These are phyloP conservation scores for Isatis tinctoria DNA, from an alignment of 345 rosid species.

Conservation along the genomic window DNA sequence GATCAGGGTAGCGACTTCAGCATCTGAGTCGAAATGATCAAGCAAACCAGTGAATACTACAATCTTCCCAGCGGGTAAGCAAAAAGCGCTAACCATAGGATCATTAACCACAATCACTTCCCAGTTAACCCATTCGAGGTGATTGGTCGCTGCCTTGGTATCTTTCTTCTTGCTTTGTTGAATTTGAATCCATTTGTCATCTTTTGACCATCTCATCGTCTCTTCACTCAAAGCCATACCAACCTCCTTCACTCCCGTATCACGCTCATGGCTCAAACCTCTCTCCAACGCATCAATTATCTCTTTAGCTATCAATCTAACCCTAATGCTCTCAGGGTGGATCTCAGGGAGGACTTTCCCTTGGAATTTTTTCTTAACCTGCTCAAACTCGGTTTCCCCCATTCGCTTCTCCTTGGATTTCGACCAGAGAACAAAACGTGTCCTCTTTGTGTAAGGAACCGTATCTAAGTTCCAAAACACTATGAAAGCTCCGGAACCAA, in stretches of 20 bases:
- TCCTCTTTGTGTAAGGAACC: slow-evolving; percentile 80
- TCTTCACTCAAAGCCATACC: slow-evolving; percentile 40
- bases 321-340: slow-evolving; percentile 80
- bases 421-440: slow-evolving; percentile 71
- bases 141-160: slow-evolving; percentile 43
- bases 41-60: slow-evolving; percentile 86
- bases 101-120: slow-evolving; percentile 85
- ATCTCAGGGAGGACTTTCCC: slow-evolving; percentile 73
- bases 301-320: slow-evolving; percentile 64
- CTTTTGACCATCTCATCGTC: slow-evolving; percentile 43
- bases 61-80: slow-evolving; percentile 89
- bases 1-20: slow-evolving; percentile 83
- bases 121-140: slow-evolving; percentile 84
- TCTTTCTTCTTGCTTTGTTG: slow-evolving; percentile 65
- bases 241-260: slow-evolving; percentile 38
- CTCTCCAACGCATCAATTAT: slow-evolving; percentile 73
- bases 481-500: slow-evolving; percentile 53
- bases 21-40: slow-evolving; percentile 67
- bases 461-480: slow-evolving; percentile 74
- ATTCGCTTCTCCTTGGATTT: slow-evolving; percentile 55
- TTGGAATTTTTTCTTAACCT: slow-evolving; percentile 51
- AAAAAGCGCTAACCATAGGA: slow-evolving; percentile 72
- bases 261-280: slow-evolving; percentile 68
- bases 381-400: slow-evolving; percentile 67
- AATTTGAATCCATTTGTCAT: slow-evolving; percentile 86